phyloP scores from a whole-genome alignment of 2,329 filamentous ascomycete genomes.

The Dactylellina cionopaga region DNA sequence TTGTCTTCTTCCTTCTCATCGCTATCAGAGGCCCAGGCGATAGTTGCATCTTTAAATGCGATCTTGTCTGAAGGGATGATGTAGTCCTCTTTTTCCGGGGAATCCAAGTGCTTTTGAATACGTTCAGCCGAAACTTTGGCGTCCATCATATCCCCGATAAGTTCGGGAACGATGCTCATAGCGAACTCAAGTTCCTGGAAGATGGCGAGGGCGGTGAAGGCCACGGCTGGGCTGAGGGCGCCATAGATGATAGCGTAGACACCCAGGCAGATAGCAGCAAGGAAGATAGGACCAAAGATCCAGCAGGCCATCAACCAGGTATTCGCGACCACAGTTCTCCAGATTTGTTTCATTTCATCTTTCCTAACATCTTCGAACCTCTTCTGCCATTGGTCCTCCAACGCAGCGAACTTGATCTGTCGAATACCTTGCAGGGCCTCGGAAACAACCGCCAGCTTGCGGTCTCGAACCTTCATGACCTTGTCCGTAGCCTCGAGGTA shows the following conservation, averaged over 20 bases:
- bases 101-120: conserved; percentile 75
- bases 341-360: conserved; percentile 73
- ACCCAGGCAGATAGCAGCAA: conserved; percentile 76
- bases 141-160: conserved; percentile 76
- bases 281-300: conserved; percentile 77
- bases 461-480: conserved; percentile 79
- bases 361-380: conserved; percentile 74
- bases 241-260: conserved; percentile 74
- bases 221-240: conserved; percentile 74
- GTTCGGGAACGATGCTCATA: conserved; percentile 75
- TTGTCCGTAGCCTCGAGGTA: conserved; percentile 74
- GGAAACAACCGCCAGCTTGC: conserved; percentile 78
- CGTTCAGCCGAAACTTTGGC: conserved; percentile 77
- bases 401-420: conserved; percentile 84
- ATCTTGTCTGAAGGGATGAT: conserved; percentile 70
- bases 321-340: conserved; percentile 73
- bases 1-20: conserved; percentile 68
- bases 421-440: conserved; percentile 79
- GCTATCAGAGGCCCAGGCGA: conserved; percentile 78
- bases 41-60: conserved; percentile 72
- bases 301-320: conserved; percentile 72
- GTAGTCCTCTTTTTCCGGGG: conserved; percentile 71
- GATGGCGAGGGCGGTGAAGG: conserved; percentile 80
- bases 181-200: conserved; percentile 79
- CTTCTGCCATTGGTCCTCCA: conserved; percentile 78